Base-by-base conservation (phyloP, 345 rosid genomes). In the Salix caprea region DNA sequence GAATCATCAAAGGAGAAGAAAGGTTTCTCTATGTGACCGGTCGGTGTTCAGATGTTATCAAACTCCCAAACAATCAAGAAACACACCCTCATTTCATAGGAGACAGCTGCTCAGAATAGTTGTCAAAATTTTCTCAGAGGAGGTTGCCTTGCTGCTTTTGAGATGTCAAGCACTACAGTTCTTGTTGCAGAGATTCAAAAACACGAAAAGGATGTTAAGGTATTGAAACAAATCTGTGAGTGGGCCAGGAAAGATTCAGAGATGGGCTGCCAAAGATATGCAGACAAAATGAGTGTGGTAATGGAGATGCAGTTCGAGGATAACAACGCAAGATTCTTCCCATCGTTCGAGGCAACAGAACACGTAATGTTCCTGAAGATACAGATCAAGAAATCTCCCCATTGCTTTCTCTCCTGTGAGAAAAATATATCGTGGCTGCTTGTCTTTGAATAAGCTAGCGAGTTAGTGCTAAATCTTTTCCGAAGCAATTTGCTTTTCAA, bases 1-100 rank as follows among this genome's bases (percentile, higher is more conserved):
- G 92, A 48, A 62, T 89, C 46, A 74, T 90, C 16, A 72, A 67
- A 69, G 87, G 94, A 60, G 85, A 83, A 70, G 84, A 86, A 14
- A 78, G 92, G 67, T 87, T 77, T 73, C 86, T 90, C 8, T 90
- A 75, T 40, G 89, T 89, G 50, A 87, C 85, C 0, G 91, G 94
- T 1, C 82, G 92, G 26, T 85, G 91, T 70, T 46, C 80, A 7
- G 92, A 90, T 71, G 77, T 79, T 0, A 84, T 89, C 19, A 83
- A 76, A 42, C 84, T 83, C 28, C 60, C 44, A 23, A 84, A 76
- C 69, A 70, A 60, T 6, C 76, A 68, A 72, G 84, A 78, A 39
- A 79, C 78, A 9, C 92, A 86, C 73, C 86, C 92, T 40, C 94
- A 90, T 81, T 85, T 84, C 82, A 72, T 90, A 34, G 91, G 91